Evolutionary conservation across 495 filamentous ascomycete genomes (phyloP).

Genomic region (Apiosordaria backusii): DNA sequence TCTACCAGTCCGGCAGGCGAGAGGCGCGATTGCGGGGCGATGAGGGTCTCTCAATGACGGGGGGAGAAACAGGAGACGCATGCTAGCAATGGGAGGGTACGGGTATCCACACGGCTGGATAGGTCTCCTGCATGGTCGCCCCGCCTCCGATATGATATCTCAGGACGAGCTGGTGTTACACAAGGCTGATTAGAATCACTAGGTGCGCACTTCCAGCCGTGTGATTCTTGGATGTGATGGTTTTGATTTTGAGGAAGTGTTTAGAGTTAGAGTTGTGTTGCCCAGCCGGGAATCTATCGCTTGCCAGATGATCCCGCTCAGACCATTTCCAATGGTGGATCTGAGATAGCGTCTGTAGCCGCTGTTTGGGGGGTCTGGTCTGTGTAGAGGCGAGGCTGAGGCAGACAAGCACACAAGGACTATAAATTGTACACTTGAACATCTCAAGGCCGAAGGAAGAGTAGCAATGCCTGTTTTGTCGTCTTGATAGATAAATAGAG

Average conservation of each 20-base stretch:
- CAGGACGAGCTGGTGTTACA: background rate
- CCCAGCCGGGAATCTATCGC: background rate
- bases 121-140: background rate
- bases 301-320: background rate
- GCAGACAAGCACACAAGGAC: background rate
- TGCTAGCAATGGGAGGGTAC: background rate
- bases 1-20: background rate
- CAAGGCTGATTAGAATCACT: background rate
- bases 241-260: background rate
- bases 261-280: background rate
- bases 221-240: background rate
- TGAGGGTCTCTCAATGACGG: background rate
- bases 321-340: background rate
- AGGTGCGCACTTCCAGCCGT: background rate
- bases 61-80: background rate
- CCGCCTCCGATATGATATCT: background rate
- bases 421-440: background rate
- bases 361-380: background rate
- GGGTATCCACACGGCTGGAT: background rate
- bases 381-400: background rate
- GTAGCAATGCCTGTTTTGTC: background rate
- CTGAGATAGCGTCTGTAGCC: background rate
- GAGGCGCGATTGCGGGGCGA: background rate
- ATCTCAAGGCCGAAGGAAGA: background rate
- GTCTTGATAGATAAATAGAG: background rate